A percentile compares a stretch with the other conserved stretches of the same genome.
phyloP scores from a whole-genome alignment of 2,329 filamentous ascomycete genomes.

The Cercospora canescens region DNA sequence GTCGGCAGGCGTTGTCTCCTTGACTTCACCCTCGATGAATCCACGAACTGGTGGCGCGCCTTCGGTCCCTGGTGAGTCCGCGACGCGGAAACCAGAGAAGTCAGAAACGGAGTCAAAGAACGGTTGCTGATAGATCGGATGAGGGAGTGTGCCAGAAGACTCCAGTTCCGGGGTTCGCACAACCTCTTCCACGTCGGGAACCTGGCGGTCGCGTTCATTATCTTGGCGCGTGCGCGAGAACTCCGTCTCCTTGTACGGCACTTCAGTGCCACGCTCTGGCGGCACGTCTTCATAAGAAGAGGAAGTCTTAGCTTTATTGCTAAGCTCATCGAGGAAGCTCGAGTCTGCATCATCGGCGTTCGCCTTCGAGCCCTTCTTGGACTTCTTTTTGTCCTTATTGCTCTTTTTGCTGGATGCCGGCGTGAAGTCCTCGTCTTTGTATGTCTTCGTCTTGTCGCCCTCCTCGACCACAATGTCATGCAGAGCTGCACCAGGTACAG shows the following conservation, averaged over 20 bases:
- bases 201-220: conserved; percentile 10
- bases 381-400: conserved; percentile 46
- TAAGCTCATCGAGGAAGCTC: conserved; percentile 8
- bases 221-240: conserved; percentile 15
- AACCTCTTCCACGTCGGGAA: conserved; percentile 13
- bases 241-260: conserved; percentile 3
- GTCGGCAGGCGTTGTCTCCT: conserved; percentile 58
- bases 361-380: conserved; percentile 14
- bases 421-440: conserved; percentile 23
- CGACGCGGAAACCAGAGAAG: conserved; percentile 28
- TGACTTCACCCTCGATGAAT: conserved; percentile 46
- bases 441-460: conserved; percentile 35
- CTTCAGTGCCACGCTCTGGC: conserved; percentile 1
- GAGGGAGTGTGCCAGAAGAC: background rate
- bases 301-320: background rate
- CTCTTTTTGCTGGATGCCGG: conserved; percentile 29
- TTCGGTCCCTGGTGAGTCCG: conserved; percentile 36
- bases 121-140: conserved; percentile 36
- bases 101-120: conserved; percentile 46
- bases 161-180: conserved; percentile 6
- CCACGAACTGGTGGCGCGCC: conserved; percentile 35
- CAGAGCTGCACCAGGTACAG: conserved; percentile 25
- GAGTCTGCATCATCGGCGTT: conserved; percentile 7
- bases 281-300: conserved; percentile 4
- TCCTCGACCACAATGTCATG: conserved; percentile 44